phyloP scores from a whole-genome alignment of 2,329 filamentous ascomycete genomes.

The Ceratocystis huliohia region DNA sequence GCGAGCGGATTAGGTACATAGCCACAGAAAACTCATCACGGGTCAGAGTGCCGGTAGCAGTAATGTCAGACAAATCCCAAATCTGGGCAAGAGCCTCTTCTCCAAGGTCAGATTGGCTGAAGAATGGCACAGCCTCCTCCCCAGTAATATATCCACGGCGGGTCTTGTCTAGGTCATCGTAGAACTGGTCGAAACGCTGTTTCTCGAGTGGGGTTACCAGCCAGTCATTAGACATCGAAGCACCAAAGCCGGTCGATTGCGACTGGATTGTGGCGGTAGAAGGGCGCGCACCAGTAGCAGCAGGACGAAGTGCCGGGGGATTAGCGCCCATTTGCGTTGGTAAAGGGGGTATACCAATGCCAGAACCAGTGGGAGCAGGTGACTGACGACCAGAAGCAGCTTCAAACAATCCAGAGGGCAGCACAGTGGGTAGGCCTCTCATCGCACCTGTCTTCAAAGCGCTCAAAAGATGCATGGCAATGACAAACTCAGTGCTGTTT shows the following conservation, averaged over 20 bases:
- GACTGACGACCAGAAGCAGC: slow-evolving; percentile 63
- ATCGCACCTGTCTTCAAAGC: slow-evolving; percentile 78
- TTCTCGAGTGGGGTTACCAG: slow-evolving; percentile 74
- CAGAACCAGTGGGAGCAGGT: slow-evolving; percentile 34
- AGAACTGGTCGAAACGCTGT: slow-evolving; percentile 74
- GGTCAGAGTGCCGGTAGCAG: slow-evolving; percentile 71
- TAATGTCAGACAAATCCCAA: slow-evolving; percentile 93
- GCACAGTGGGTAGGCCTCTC: slow-evolving; percentile 61
- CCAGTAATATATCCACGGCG: slow-evolving; percentile 78
- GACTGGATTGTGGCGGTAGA: slow-evolving; percentile 32
- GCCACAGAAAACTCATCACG: slow-evolving; percentile 92
- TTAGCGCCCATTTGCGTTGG: slow-evolving; percentile 72
- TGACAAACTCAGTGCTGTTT: slow-evolving; percentile 83
- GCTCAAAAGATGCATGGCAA: slow-evolving; percentile 93
- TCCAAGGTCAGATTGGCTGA: slow-evolving; percentile 79
- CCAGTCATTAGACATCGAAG: slow-evolving; percentile 50
- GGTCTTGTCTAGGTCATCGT: slow-evolving; percentile 66
- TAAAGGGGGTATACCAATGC: slow-evolving; percentile 31
- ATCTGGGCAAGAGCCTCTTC: slow-evolving; percentile 87
- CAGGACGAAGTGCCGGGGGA: slow-evolving; percentile 41
- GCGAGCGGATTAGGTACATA: slow-evolving; percentile 91
- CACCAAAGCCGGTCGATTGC: slow-evolving; percentile 27
- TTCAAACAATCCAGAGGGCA: slow-evolving; percentile 81
- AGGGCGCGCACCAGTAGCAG: slow-evolving; percentile 37
- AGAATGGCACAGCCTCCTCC: slow-evolving; percentile 87